Conservation (phyloP, 108 stramenopile species). For the Chaetoceros tenuissimus region DNA sequence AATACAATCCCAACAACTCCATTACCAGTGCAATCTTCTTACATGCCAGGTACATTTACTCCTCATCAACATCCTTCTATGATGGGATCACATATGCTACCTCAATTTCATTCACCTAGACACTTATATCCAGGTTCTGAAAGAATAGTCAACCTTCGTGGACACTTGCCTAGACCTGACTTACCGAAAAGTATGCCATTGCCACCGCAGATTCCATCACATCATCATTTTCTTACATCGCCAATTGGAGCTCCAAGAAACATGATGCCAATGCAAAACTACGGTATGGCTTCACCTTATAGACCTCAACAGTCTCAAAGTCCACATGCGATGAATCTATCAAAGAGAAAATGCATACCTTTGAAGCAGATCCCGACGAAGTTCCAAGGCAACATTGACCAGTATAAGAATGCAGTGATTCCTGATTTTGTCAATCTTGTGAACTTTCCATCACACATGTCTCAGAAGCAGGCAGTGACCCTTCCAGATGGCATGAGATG, state of each 20-base stretch:
- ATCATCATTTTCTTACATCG: conserved; percentile 66
- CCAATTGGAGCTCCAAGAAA: conserved; percentile 37
- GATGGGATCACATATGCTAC: conserved; percentile 20
- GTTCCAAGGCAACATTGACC: conserved; percentile 83
- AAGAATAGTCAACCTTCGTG: conserved; percentile 74
- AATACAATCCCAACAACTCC: background rate
- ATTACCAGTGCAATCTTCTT: background rate
- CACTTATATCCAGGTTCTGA: conserved; percentile 37
- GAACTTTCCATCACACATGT: conserved; percentile 85
- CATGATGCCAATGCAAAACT: conserved; percentile 35
- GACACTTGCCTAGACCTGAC: conserved; percentile 13
- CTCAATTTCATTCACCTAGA: conserved; percentile 11
- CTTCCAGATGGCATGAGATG: conserved; percentile 80
- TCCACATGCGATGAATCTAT: background rate
- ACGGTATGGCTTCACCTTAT: conserved; percentile 3
- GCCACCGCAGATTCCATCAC: conserved; percentile 54
- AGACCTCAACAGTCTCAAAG: background rate
- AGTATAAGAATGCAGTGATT: conserved; percentile 53
- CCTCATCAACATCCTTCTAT: conserved; percentile 1
- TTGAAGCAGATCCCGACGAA: conserved; percentile 72
- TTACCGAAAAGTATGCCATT: conserved; percentile 6
- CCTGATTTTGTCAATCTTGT: conserved; percentile 82
- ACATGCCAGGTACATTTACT: background rate
- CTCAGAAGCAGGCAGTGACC: conserved; percentile 67
- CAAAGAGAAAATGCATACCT: background rate